phyloP scores from a whole-genome alignment of 805 yeast species.

The Metschnikowia matae region DNA sequence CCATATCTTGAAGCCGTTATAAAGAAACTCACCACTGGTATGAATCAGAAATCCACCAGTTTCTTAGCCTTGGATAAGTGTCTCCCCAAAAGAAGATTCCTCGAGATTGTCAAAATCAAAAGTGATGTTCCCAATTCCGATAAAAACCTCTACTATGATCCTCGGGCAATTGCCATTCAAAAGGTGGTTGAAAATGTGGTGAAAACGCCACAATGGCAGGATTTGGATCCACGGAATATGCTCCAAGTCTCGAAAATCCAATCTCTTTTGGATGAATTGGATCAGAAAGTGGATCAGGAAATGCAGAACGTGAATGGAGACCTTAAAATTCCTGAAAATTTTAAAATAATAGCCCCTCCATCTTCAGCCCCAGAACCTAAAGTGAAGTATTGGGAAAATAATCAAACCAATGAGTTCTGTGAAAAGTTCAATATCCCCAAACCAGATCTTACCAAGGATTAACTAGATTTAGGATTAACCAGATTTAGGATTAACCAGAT shows the following conservation, averaged over 20 bases:
- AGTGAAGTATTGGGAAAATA: constrained; percentile 29
- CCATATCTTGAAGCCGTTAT: neutral
- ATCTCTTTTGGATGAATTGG: constrained; percentile 19
- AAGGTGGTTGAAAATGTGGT: constrained; percentile 30
- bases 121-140: neutral
- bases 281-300: constrained; percentile 19
- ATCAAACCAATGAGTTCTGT: constrained; percentile 35
- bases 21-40: neutral
- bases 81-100: constrained; percentile 55
- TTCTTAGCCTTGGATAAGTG: constrained; percentile 88
- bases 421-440: constrained; percentile 19
- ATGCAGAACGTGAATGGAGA: constrained; percentile 12
- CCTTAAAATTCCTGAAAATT: constrained; percentile 22
- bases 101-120: constrained; percentile 49
- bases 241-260: constrained; percentile 12
- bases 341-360: constrained; percentile 21
- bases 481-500: too few species aligned
- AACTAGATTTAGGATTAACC: too few species aligned
- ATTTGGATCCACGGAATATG: constrained; percentile 14
- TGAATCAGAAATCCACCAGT: constrained; percentile 37
- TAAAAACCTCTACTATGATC: constrained; percentile 24
- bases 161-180: constrained; percentile 32
- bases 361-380: constrained; percentile 12
- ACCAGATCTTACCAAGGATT: constrained; percentile 5
- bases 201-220: constrained; percentile 13